Evolutionary conservation across 495 filamentous ascomycete species (phyloP).

Genomic region (Sabuloglossum arenarium): DNA sequence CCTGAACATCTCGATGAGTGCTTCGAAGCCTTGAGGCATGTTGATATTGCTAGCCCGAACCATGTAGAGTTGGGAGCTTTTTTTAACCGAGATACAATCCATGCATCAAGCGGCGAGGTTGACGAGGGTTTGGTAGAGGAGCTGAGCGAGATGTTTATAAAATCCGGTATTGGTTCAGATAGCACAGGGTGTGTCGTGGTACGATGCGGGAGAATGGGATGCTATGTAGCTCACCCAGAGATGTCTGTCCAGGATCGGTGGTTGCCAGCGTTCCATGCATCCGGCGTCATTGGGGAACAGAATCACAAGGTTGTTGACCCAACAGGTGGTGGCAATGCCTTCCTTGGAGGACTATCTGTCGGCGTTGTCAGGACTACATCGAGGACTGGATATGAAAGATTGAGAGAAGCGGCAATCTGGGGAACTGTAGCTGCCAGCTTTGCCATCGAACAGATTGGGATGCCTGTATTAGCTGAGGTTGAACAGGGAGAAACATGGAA

Average conservation of each 20-base stretch:
- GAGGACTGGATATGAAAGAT: conserved; percentile 18
- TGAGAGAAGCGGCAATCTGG: conserved; percentile 53
- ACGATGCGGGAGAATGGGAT: conserved; percentile 35
- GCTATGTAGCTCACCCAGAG: conserved; percentile 25
- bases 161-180: conserved; percentile 25
- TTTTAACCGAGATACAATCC: conserved; percentile 32
- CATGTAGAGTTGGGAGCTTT: conserved; percentile 66
- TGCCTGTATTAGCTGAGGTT: conserved; percentile 37
- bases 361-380: conserved; percentile 40
- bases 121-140: conserved; percentile 28
- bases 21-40: conserved; percentile 43
- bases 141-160: conserved; percentile 28
- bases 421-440: conserved; percentile 81
- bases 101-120: conserved; percentile 28
- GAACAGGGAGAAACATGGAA: conserved; percentile 61
- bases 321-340: conserved; percentile 90
- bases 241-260: conserved; percentile 16
- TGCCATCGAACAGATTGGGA: conserved; percentile 82
- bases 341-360: conserved; percentile 65
- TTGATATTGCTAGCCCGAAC: conserved; percentile 81
- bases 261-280: conserved; percentile 38
- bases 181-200: conserved; percentile 29
- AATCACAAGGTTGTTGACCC: conserved; percentile 55
- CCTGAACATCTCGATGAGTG: conserved; percentile 55
- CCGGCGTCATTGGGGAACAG: conserved; percentile 7